These are phyloP conservation scores for Atkinsonella texensis DNA, from an alignment of 2,329 filamentous ascomycete species.

Conservation along the genomic window DNA sequence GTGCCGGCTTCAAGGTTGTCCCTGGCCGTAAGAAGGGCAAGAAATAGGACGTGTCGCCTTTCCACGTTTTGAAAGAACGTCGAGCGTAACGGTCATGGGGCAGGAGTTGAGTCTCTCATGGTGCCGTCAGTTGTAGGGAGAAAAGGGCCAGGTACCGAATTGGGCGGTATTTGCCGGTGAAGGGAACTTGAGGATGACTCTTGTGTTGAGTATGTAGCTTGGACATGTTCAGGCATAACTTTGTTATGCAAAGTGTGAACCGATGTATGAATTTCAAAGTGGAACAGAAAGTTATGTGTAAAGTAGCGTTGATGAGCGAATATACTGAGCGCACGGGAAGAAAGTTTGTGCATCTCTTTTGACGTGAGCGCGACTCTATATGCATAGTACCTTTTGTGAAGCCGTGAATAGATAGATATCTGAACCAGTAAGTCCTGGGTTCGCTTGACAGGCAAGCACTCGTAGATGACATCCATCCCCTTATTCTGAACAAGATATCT, in stretches of 20 bases:
- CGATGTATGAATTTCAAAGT: background rate
- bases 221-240: background rate
- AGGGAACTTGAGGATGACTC: background rate
- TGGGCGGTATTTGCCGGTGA: too few species aligned
- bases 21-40: constrained; percentile 85
- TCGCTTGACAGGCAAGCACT: too few species aligned
- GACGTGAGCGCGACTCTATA: too few species aligned
- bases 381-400: too few species aligned
- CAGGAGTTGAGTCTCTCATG: background rate
- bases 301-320: background rate
- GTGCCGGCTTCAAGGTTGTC: constrained; percentile 76
- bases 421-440: too few species aligned
- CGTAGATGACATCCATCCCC: too few species aligned
- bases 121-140: background rate
- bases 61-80: constrained; percentile 7
- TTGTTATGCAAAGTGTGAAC: background rate
- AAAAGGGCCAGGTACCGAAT: background rate
- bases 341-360: too few species aligned
- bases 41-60: constrained; percentile 36
- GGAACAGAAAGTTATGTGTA: background rate
- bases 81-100: constrained; percentile 2
- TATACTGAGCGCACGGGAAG: background rate
- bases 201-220: background rate
- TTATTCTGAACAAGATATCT: too few species aligned
- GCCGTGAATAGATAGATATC: too few species aligned